phyloP scores from a whole-genome alignment of 2,329 filamentous ascomycete genomes.

The Acrocalymma vagum region DNA sequence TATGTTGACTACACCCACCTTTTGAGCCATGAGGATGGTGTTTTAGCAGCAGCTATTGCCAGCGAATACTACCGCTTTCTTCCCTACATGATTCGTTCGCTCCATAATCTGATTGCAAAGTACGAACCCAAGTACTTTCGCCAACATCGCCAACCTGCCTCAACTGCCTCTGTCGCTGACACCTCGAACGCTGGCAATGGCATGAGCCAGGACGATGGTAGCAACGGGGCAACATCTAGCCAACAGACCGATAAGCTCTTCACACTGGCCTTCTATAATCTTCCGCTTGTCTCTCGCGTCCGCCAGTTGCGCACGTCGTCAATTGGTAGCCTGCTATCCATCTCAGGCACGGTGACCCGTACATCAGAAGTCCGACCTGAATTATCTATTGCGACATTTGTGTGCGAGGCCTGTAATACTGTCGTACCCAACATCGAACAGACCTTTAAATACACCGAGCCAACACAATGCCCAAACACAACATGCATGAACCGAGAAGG shows the following conservation, averaged over 20 bases:
- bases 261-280: conserved; percentile 89
- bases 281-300: conserved; percentile 85
- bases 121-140: conserved; percentile 94
- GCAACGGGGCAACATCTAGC: conserved; percentile 80
- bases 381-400: conserved; percentile 89
- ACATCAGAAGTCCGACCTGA: conserved; percentile 97
- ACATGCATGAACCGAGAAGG: conserved; percentile 87
- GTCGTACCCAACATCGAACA: conserved; percentile 93
- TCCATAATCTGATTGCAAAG: conserved; percentile 94
- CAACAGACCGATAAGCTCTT: conserved; percentile 98
- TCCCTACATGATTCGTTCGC: conserved; percentile 85
- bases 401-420: conserved; percentile 85
- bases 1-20: conserved; percentile 91
- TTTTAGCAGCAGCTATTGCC: conserved; percentile 84
- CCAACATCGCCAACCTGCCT: conserved; percentile 85
- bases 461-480: conserved; percentile 89
- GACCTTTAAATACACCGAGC: conserved; percentile 96
- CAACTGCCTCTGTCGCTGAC: conserved; percentile 75
- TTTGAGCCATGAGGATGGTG: conserved; percentile 76
- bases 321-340: conserved; percentile 91
- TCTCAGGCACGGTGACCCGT: conserved; percentile 94
- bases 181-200: conserved; percentile 67
- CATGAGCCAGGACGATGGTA: conserved; percentile 63
- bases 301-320: conserved; percentile 87
- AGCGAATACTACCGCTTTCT: conserved; percentile 94